A percentile compares a stretch with the other conserved stretches of the same genome.
These are phyloP conservation scores for Castanea mollissima DNA, from an alignment of 306 rosid genomes.

Conservation along the genomic window DNA sequence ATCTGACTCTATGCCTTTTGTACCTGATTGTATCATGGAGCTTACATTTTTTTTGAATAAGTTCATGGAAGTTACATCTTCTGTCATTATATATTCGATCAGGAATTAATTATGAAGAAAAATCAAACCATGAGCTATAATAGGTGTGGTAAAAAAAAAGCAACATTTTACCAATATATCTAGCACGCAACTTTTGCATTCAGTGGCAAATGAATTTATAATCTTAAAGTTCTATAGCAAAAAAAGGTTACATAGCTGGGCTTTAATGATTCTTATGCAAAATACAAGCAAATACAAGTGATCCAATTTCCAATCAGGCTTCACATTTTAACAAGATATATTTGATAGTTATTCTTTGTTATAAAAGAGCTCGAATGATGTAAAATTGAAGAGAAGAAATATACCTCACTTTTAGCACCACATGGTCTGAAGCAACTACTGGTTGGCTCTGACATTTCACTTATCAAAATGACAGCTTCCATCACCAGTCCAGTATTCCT, in stretches of 20 bases:
- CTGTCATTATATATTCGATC: not conserved
- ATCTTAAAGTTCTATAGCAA: not conserved
- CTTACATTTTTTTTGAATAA: not conserved
- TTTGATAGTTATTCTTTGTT: not conserved
- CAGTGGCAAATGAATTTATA: not conserved
- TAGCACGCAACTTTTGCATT: not conserved
- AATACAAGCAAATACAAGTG: not conserved
- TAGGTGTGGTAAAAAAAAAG: not conserved
- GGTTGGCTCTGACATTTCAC: slow-evolving; percentile 49
- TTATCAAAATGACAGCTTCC: slow-evolving; percentile 70
- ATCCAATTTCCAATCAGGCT: not conserved
- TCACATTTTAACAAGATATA: not conserved
- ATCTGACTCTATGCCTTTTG: not conserved
- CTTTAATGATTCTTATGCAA: not conserved
- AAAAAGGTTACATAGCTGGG: not conserved
- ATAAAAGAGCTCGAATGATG: slow-evolving; percentile 11
- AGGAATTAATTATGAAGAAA: not conserved
- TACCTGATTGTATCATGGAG: not conserved
- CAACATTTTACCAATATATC: not conserved
- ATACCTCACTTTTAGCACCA: slow-evolving; percentile 64
- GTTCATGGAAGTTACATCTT: not conserved
- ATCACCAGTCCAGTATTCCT: slow-evolving; percentile 43
- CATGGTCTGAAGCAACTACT: slow-evolving; percentile 47
- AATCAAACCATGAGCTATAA: not conserved
- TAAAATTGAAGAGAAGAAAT: slow-evolving; percentile 11